phyloP scores from a whole-genome alignment of 2,329 filamentous ascomycete genomes.

The Cercospora janseana region DNA sequence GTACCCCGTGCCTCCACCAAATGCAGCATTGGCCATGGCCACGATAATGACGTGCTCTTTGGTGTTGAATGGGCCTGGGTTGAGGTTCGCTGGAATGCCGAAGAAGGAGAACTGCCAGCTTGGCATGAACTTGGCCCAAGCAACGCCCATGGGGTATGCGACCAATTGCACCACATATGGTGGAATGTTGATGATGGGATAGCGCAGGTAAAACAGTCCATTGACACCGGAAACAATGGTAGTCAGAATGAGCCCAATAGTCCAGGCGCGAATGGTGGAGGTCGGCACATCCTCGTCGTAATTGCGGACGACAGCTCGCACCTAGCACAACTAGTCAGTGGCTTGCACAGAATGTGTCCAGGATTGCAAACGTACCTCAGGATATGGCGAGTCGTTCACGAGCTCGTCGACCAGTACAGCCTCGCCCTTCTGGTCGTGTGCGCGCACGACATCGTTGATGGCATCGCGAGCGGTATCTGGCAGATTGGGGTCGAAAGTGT shows the following conservation, averaged over 20 bases:
- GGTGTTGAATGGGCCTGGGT: conserved; percentile 50
- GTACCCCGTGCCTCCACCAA: conserved; percentile 35
- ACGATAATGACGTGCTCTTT: conserved; percentile 34
- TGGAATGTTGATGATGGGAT: conserved; percentile 83
- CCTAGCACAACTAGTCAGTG: conserved; percentile 15
- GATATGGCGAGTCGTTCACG: conserved; percentile 66
- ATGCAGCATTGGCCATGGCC: conserved; percentile 52
- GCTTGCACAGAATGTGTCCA: background rate
- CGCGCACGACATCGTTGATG: conserved; percentile 57
- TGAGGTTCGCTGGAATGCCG: conserved; percentile 50
- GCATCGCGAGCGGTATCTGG: conserved; percentile 62
- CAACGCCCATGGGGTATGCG: conserved; percentile 75
- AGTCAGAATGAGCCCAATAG: conserved; percentile 59
- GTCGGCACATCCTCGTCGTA: conserved; percentile 63
- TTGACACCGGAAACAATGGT: conserved; percentile 63
- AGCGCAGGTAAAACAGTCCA: conserved; percentile 83
- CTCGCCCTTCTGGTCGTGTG: conserved; percentile 56
- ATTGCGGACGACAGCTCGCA: conserved; percentile 62
- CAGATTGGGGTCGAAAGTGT: conserved; percentile 64
- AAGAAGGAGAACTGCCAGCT: conserved; percentile 56
- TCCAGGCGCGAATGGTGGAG: conserved; percentile 65
- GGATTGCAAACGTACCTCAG: conserved; percentile 55
- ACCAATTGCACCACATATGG: conserved; percentile 82
- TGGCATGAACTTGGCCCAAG: conserved; percentile 55
- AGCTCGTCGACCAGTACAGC: conserved; percentile 59